Evolutionary conservation across 495 filamentous ascomycete genomes (phyloP).

Genomic region (Wilcoxina mikolae): DNA sequence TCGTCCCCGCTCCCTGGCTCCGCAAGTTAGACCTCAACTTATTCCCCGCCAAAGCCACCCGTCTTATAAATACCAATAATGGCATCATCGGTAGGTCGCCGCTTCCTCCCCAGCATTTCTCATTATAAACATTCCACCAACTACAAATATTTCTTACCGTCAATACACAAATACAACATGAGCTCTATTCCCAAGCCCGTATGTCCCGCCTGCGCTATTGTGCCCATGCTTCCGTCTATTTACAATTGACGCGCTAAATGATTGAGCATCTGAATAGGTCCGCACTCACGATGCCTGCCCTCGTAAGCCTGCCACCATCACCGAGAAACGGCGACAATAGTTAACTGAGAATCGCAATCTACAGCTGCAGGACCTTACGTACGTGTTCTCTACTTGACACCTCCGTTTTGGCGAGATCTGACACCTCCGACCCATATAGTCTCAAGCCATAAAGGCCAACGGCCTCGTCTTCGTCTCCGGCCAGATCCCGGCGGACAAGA

Average conservation of each 20-base stretch:
- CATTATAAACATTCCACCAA: neutral
- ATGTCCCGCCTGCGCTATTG: neutral
- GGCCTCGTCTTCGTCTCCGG: conserved; percentile 81
- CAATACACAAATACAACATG: neutral
- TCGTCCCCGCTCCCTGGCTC: neutral
- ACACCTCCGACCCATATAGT: conserved; percentile 35
- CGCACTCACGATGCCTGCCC: conserved; percentile 22
- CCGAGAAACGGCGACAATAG: conserved; percentile 2
- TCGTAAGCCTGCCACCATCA: conserved; percentile 13
- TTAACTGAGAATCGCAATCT: neutral
- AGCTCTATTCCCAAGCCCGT: conserved; percentile 10
- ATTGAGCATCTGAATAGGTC: conserved; percentile 19
- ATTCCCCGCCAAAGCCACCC: neutral
- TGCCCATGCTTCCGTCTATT: too few relatives aligned
- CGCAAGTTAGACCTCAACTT: neutral
- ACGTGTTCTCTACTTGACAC: neutral
- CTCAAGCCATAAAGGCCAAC: conserved; percentile 76
- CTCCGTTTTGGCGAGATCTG: neutral
- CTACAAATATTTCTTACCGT: neutral
- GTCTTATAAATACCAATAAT: neutral
- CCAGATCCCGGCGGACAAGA: conserved; percentile 68
- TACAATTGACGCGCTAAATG: neutral
- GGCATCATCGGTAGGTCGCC: neutral
- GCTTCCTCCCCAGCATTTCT: neutral
- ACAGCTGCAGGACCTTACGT: conserved; percentile 29